Percentiles rank a stretch among this genome's conserved stretches.
Conservation (phyloP, 177 flowering plant species). For the Tripterygium wilfordii region DNA sequence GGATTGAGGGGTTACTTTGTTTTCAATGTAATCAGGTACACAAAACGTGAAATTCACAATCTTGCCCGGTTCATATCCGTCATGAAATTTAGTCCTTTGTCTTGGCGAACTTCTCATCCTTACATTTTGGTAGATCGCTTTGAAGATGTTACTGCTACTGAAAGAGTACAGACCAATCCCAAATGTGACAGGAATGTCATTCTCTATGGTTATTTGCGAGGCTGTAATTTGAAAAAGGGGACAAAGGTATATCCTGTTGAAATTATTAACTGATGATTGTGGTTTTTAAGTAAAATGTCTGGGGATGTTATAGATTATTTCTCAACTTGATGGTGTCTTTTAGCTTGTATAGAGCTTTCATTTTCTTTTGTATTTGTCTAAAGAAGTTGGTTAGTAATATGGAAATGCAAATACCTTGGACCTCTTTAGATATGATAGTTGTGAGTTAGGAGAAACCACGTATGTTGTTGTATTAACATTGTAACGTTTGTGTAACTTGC, state of each 20-base stretch:
- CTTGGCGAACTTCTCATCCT: conserved; percentile 91
- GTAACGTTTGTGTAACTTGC: too few relatives aligned
- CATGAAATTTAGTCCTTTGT: conserved; percentile 79
- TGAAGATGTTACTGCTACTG: conserved; percentile 97
- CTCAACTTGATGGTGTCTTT: too few relatives aligned
- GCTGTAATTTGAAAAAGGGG: conserved; percentile 89
- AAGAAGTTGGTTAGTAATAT: too few relatives aligned
- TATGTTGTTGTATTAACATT: too few relatives aligned
- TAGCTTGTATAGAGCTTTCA: too few relatives aligned
- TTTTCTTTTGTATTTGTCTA: too few relatives aligned
- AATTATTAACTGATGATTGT: too few relatives aligned
- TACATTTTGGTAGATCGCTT: conserved; percentile 90
- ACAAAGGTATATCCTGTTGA: conserved; percentile 52
- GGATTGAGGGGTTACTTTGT: background rate
- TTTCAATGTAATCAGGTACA: conserved; percentile 45
- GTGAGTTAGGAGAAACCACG: too few relatives aligned
- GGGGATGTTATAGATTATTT: too few relatives aligned
- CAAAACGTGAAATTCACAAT: conserved; percentile 89
- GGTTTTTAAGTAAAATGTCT: too few relatives aligned
- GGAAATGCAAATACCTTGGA: too few relatives aligned
- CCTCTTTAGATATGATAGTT: too few relatives aligned
- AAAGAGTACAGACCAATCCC: conserved; percentile 47
- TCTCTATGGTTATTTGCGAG: conserved; percentile 89
- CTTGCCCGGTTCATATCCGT: conserved; percentile 95
- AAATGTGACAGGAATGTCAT: conserved; percentile 91